Percentiles rank a stretch among this genome's conserved stretches.
Evolutionary conservation across 176 grass and related monocot genomes (phyloP).

Genomic region (Cymbopogon citratus): DNA sequence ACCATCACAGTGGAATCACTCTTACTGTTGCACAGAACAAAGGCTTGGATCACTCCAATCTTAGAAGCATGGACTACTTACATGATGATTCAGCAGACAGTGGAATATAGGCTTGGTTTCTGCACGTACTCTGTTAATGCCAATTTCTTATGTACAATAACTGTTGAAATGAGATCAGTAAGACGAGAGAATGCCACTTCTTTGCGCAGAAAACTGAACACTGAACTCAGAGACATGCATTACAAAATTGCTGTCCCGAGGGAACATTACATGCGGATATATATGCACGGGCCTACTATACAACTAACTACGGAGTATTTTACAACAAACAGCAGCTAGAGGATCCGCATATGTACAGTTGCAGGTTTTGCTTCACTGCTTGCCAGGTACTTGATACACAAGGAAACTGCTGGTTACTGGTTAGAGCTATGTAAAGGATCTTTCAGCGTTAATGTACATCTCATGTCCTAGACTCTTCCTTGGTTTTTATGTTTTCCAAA

Average conservation of each 20-base stretch:
- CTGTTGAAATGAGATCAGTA: not conserved
- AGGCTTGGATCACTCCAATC: too few relatives aligned
- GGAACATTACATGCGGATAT: slow-evolving; percentile 13
- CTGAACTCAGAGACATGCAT: not conserved
- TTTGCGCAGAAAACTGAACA: not conserved
- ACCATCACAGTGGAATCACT: not conserved
- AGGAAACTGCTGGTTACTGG: not conserved
- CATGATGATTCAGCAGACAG: too few relatives aligned
- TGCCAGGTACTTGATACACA: not conserved
- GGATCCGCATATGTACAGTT: slow-evolving; percentile 20
- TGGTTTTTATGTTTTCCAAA: not conserved
- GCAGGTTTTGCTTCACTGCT: not conserved
- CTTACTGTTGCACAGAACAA: not conserved
- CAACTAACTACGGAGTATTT: not conserved
- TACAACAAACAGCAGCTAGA: slow-evolving; percentile 9
- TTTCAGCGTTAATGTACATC: not conserved
- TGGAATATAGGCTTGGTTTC: too few relatives aligned
- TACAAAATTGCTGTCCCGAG: slow-evolving; percentile 28
- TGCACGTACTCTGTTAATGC: not conserved
- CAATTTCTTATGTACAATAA: not conserved
- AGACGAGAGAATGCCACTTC: not conserved
- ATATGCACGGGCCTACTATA: slow-evolving; percentile 27
- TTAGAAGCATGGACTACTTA: too few relatives aligned
- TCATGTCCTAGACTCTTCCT: slow-evolving; percentile 14
- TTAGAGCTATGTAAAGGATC: not conserved